These are phyloP conservation scores for Chrysanthemum seticuspe DNA, from an alignment of 129 eudicot genomes.

Conservation along the genomic window DNA sequence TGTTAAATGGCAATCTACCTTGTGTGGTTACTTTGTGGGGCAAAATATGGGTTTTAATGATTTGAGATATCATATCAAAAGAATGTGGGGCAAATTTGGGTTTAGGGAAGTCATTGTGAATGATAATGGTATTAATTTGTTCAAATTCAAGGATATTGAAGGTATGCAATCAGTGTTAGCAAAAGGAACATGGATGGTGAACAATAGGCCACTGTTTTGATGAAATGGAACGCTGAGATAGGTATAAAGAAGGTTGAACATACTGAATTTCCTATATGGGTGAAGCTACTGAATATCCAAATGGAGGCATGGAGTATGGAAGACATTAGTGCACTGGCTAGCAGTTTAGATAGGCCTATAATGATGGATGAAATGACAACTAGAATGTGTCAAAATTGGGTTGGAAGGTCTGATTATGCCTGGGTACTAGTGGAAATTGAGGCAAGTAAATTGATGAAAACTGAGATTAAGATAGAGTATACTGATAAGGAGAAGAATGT, in stretches of 20 bases:
- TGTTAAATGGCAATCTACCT: neutral
- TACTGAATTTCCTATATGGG: neutral
- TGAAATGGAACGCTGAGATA: neutral
- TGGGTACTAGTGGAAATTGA: neutral
- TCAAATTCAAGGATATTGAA: neutral
- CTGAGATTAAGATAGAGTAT: neutral
- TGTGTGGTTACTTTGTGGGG: neutral
- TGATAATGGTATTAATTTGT: neutral
- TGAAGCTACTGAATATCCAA: neutral
- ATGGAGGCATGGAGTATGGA: neutral
- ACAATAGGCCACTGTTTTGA: neutral
- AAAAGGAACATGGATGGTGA: neutral
- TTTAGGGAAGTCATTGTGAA: neutral
- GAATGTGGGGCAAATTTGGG: neutral
- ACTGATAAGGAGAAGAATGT: neutral
- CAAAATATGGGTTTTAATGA: neutral
- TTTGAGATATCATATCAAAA: neutral
- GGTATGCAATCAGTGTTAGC: neutral
- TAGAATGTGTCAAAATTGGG: neutral
- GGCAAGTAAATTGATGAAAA: neutral
- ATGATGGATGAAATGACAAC: neutral
- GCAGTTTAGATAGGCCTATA: neutral
- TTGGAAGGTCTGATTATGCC: neutral
- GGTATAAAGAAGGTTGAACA: neutral
- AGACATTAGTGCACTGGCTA: neutral